Evolutionary conservation across 2,329 filamentous ascomycete genomes (phyloP).

Genomic region (Epicoccum nigrum): DNA sequence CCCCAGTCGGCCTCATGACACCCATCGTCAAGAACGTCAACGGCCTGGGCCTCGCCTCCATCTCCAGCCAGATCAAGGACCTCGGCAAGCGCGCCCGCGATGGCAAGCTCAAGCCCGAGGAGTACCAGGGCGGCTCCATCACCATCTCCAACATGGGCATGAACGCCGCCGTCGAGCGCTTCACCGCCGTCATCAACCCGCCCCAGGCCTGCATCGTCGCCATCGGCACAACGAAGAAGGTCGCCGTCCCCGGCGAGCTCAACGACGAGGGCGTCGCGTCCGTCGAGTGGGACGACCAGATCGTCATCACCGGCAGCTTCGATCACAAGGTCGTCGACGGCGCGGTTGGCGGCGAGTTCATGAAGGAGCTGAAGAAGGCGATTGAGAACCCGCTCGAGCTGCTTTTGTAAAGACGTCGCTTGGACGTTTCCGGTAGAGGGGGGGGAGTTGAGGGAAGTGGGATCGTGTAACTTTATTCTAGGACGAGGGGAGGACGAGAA

Average conservation of each 20-base stretch:
- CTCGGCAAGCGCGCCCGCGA: slow-evolving; percentile 95
- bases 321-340: slow-evolving; percentile 99
- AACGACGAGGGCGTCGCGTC: slow-evolving; percentile 74
- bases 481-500: too few species aligned
- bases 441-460: background rate
- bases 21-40: slow-evolving; percentile 93
- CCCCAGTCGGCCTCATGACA: slow-evolving; percentile 92
- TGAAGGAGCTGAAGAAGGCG: slow-evolving; percentile 95
- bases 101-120: slow-evolving; percentile 98
- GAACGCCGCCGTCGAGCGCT: slow-evolving; percentile 94
- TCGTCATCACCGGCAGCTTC: slow-evolving; percentile 91
- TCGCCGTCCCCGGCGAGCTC: slow-evolving; percentile 80
- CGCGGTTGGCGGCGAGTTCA: slow-evolving; percentile 94
- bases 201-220: slow-evolving; percentile 95
- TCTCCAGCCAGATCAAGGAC: slow-evolving; percentile 91
- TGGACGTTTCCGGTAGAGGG: background rate
- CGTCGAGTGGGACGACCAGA: slow-evolving; percentile 96
- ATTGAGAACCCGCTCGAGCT: slow-evolving; percentile 97
- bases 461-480: slow-evolving; percentile 4
- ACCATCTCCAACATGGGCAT: slow-evolving; percentile 99
- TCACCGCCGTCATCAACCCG: slow-evolving; percentile 99
- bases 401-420: slow-evolving; percentile 68
- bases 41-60: slow-evolving; percentile 82
- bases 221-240: slow-evolving; percentile 94
- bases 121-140: slow-evolving; percentile 98